Percentiles rank a stretch among this genome's conserved stretches.
Conservation (phyloP, 1,284 basidiomycete species). For the Porodaedalea pini region DNA sequence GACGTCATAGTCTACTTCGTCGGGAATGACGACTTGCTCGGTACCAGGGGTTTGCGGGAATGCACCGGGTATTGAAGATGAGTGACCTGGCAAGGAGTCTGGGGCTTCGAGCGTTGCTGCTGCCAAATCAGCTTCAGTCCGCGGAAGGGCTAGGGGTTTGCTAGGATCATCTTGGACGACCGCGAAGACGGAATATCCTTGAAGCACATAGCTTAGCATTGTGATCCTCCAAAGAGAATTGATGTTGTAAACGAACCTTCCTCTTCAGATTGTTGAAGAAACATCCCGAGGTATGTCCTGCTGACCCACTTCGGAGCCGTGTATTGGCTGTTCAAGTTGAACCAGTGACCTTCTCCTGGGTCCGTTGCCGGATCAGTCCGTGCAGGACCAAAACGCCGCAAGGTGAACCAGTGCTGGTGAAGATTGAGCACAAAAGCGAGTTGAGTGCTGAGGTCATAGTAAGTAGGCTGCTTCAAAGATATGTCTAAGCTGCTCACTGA, state of each 20-base stretch:
- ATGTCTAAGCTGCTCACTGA: conserved; percentile 51
- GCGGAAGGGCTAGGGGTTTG: conserved; percentile 48
- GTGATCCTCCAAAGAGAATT: neutral
- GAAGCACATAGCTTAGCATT: neutral
- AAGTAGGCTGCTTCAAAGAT: conserved; percentile 12
- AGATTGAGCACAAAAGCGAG: conserved; percentile 88
- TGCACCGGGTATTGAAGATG: conserved; percentile 13
- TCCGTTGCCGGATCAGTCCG: conserved; percentile 40
- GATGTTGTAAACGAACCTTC: conserved; percentile 49
- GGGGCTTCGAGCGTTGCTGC: conserved; percentile 45
- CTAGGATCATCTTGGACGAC: conserved; percentile 56
- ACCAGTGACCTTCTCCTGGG: conserved; percentile 71
- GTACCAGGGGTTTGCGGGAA: neutral
- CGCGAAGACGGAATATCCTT: conserved; percentile 91
- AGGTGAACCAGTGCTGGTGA: conserved; percentile 84
- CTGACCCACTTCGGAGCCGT: conserved; percentile 77
- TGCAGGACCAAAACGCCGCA: conserved; percentile 74
- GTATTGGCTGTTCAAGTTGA: conserved; percentile 85
- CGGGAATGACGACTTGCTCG: conserved; percentile 19
- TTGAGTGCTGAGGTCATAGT: conserved; percentile 54
- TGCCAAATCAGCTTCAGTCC: conserved; percentile 61
- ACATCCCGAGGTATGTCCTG: conserved; percentile 80
- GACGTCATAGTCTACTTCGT: conserved; percentile 38
- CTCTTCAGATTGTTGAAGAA: conserved; percentile 81
- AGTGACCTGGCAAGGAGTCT: conserved; percentile 32